Base-by-base conservation (phyloP, 805 yeast genomes). In the Wilhelminamyces savonicus region DNA sequence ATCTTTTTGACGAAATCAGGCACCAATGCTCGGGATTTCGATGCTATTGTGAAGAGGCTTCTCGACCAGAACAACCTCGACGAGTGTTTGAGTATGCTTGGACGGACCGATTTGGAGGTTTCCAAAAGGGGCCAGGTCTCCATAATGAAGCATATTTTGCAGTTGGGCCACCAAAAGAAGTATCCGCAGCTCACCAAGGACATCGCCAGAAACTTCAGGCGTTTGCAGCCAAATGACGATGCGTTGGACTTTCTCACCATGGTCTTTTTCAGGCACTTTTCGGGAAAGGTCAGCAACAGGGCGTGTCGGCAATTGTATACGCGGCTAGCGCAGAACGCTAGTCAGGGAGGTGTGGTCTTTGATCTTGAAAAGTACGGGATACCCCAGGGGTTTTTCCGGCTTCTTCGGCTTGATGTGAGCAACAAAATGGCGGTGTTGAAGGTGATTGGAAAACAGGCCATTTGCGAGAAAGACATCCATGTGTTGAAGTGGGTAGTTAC, bases 1-100 rank as follows among this genome's bases (percentile, higher is more conserved):
- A 57, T 64, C 7, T 41, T 55, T 30, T 43, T 48, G 9, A 44
- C 61, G 5, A 39, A 41, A 24, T 43, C 43, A 13, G 64, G 63
- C 1, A 28, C 59, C 5, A 36, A 40, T 13, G 16, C 41, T 5
- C 23, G 28, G 3, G 69, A 62, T 16, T 49, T 59, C 26, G 38
- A 51, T 20, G 35, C 39, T 16, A 48, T 63, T 14, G 37, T 55
- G 14, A 27, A 30, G 9, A 54, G 50, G 29, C 39, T 57, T 19
- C 44, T 64, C 2, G 29, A 35, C 4, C 50, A 52, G 13, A 38
- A 41, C 20, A 47, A 57, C 17, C 10, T 54, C n/a, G 37, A 41
- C 10, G 47, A 52, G 28, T 39, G 56, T 12, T 37, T 61, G 2
- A 28, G 31, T 4, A 42, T 60, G 52, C 40, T 50, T 11, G 17